Percentiles rank a stretch among this genome's conserved stretches.
Evolutionary conservation across 2,329 filamentous ascomycete species (phyloP).

Genomic region (Fusarium ramigenum): DNA sequence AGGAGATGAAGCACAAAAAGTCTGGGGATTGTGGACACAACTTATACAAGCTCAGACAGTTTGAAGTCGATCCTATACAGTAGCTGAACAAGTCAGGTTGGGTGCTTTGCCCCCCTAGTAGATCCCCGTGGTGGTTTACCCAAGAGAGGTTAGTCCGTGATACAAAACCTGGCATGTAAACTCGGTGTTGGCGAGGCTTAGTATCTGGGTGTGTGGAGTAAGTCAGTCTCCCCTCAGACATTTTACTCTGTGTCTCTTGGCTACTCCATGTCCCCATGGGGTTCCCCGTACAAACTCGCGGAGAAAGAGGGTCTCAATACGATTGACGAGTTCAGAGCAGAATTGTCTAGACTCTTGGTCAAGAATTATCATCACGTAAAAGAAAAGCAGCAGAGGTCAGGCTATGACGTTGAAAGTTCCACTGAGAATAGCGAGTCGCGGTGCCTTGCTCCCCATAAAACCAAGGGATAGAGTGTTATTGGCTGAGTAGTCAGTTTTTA

Average conservation of each 20-base stretch:
- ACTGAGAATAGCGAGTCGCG: constrained; percentile 20
- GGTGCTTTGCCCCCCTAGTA: constrained; percentile 10
- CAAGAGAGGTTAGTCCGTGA: neutral
- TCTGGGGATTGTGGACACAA: constrained; percentile 32
- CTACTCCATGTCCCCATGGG: constrained; percentile 19
- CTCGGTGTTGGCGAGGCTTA: neutral
- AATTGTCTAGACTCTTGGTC: neutral
- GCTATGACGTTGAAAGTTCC: constrained; percentile 29
- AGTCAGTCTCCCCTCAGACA: neutral
- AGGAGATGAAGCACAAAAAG: constrained; percentile 8
- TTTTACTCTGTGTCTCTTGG: neutral
- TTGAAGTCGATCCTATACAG: neutral
- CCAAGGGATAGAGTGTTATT: neutral
- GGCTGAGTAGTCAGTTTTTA: constrained; percentile 10
- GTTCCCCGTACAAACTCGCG: neutral
- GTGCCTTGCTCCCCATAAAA: neutral
- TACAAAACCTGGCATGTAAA: constrained; percentile 8
- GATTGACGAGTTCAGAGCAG: neutral
- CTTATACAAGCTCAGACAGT: constrained; percentile 20
- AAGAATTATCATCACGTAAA: constrained; percentile 25
- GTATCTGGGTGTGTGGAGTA: constrained; percentile 10
- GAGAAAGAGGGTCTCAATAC: constrained; percentile 7
- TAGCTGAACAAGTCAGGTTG: neutral
- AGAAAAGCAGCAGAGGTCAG: neutral
- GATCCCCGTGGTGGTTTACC: constrained; percentile 18